Evolutionary conservation across 164 flowering plant genomes (phyloP), one percentile per base, ranked within the genome.

Genomic region (Macadamia integrifolia): DNA sequence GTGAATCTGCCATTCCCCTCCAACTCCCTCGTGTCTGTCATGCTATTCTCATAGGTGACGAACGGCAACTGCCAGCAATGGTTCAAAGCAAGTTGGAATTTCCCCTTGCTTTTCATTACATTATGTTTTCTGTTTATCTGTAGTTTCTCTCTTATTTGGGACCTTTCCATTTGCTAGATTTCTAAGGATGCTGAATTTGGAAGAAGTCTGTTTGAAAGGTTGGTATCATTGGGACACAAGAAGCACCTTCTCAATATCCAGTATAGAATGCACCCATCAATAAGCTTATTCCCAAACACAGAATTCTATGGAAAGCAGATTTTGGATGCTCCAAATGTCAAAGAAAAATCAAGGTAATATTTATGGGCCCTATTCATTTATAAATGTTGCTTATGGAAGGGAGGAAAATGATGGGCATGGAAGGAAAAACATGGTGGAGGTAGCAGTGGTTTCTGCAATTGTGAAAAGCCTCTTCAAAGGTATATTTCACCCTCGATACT

Each of bases 21-120:
- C 89, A 81, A 66, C 78, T 86, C n/a, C 79, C 80, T 0, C 80
- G 80, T 40, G 1, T 85, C 8, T 62, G 29, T 14, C 85, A 86
- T 74, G 85, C 78, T 40, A 60, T 88, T 63, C 82, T 86, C 9
- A 66, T 88, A 12, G 93, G 93, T 0, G 90, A 88, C 71, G 88
- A 86, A 60, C 32, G 66, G 30, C 93, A 88, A 65, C 69, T 88
- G 65, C 86, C 87, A 1, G 86, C 90, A 14, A 71, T 72, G 62
- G 81, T 88, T 15, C 56, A 71, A 18, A 86, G 90, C 77, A 68
- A 79, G 80, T 80, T 56, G 31, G 43, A 7, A 1, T n/a, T 29
- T 53, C 43, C 29, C 46, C 46, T 43, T 4, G 4, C 46, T 43
- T 43, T 43, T 43, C 46, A 43, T 43, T 59, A 53, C 85, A 58